Base-by-base conservation (phyloP, 148 eudicot species). In the Mesembryanthemum crystallinum region DNA sequence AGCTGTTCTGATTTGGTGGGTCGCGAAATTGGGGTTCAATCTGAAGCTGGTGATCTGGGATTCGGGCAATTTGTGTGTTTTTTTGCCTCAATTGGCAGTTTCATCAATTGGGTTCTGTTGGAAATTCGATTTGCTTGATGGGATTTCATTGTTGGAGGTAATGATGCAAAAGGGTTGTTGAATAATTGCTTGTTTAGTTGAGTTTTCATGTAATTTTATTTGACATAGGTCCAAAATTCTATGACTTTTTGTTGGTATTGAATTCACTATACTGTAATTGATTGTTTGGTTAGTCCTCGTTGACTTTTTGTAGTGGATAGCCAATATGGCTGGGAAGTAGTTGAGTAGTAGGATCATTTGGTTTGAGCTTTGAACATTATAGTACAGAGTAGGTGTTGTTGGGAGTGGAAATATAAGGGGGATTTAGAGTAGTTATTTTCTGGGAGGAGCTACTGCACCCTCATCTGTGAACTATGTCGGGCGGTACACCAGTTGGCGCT, bases 401-500 rank as follows among this genome's bases (percentile, higher is more conserved):
- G 62, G 42, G 21, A 35, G 1, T 45, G 14, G 9, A 63, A 6
- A 0, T 8, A 39, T 63, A 29, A 21, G 71, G 64, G 49, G 55
- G 51, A 57, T 57, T 57, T 8, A 57, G 61, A 23, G 61, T 57
- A 15, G n/a, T 52, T 52, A 52, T 17, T 52, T 52, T 52, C 6
- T 20, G 21, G 57, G 57, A 6, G n/a, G 57, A 52, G 57, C 35
- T 73, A 30, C 27, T 67, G 70, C 24, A 33, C 14, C 47, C 51
- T 69, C 39, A 57, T 68, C 5, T 23, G 78, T 33, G 51, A 67
- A 67, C 71, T 63, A 93, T 93, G 96, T 93, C 98, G 35, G 93
- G 96, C 62, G 96, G 96, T 28, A 84, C 96, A 55, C 98, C 98
- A 61, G 79, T 73, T 74, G 91, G 86, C 72, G 78, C 86, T 73